phyloP scores from a whole-genome alignment of 305 asterid species.

The Fraxinus floribunda region DNA sequence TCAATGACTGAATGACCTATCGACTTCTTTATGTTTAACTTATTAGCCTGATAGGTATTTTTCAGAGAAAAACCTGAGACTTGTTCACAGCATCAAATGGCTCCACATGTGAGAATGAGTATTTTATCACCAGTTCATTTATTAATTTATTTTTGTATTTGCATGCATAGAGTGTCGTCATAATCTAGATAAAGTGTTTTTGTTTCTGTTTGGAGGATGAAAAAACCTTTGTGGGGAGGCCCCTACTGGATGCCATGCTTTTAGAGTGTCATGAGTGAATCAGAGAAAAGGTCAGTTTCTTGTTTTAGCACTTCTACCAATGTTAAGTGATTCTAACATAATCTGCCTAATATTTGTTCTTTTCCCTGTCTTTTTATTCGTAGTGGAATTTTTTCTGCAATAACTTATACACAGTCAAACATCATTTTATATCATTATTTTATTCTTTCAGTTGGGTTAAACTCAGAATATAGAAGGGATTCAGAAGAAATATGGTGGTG shows the following conservation, averaged over 20 bases:
- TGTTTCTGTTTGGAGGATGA: constrained; percentile 15
- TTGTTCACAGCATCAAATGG: background rate
- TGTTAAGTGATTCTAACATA: constrained; percentile 37
- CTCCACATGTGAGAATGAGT: background rate
- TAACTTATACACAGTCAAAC: background rate
- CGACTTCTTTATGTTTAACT: background rate
- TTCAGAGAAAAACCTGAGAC: background rate
- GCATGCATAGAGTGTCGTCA: background rate
- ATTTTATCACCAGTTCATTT: background rate
- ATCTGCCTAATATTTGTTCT: constrained; percentile 35
- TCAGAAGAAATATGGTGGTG: background rate
- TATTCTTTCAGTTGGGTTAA: background rate
- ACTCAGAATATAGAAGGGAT: background rate
- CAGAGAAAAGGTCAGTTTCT: constrained; percentile 14
- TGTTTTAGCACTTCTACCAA: constrained; percentile 21
- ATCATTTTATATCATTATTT: background rate
- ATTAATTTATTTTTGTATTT: background rate
- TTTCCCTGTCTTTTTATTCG: constrained; percentile 17
- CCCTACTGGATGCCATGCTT: constrained; percentile 25
- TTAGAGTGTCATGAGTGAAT: constrained; percentile 1
- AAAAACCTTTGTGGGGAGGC: constrained; percentile 21
- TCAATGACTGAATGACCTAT: background rate
- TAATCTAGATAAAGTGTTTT: constrained; percentile 12
- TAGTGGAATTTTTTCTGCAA: background rate
- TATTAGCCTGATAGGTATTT: background rate